Evolutionary conservation across 163 green algal genomes (phyloP), one percentile per base, ranked within the genome.

Genomic region (Chlorella variabilis): DNA sequence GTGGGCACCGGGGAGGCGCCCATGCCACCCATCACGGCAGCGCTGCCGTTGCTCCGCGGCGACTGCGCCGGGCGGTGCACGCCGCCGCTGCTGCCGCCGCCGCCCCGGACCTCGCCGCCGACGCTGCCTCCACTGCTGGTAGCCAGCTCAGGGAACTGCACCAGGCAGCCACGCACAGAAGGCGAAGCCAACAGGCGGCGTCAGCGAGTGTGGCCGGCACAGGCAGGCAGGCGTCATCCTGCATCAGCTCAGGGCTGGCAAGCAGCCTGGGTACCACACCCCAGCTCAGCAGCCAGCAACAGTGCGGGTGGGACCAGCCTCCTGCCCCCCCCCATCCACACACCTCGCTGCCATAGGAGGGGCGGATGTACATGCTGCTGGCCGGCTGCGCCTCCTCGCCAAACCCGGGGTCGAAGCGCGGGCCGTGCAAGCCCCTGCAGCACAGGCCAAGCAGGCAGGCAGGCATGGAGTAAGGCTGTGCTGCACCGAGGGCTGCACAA

Each of bases 131-230:
- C 41, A 21, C 75, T 69, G 51, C 71, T 23, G n/a, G 71, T 61
- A n/a, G 67, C 23, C 18, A 87, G 78, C 74, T 87, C 83, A n/a
- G 83, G 83, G 42, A 87, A 87, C 83, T 87, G 83, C 77, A 61
- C n/a, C n/a, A n/a, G n/a, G n/a, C n/a, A n/a, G n/a, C n/a, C 13
- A 48, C 7, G 63, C 13, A 36, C 54, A 41, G 41, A 1, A 75
- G n/a, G n/a, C n/a, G n/a, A n/a, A n/a, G n/a, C n/a, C n/a, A n/a
- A n/a, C n/a, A n/a, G n/a, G n/a, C n/a, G n/a, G n/a, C n/a, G n/a
- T n/a, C n/a, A n/a, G n/a, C n/a, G n/a, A n/a, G n/a, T n/a, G n/a
- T n/a, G n/a, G n/a, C n/a, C n/a, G n/a, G n/a, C n/a, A 20, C 38
- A 7, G 27, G 66, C 45, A 77, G n/a, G n/a, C 36, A 77, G 6